Conservation (phyloP, 345 rosid genomes). For the Raphanus sativus region DNA sequence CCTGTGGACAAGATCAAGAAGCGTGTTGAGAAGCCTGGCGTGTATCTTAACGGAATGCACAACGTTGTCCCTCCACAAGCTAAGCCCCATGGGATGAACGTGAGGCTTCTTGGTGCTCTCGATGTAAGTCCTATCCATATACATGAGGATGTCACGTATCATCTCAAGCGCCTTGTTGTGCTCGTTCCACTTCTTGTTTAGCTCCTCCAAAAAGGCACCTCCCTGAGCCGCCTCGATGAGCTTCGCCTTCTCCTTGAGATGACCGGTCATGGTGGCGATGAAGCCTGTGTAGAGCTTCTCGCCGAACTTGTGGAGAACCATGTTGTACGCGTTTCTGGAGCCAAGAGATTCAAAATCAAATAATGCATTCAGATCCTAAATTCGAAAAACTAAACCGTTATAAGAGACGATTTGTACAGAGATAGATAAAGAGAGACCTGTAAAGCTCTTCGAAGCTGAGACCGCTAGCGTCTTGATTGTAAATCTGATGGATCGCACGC, state of each 20-base stretch:
- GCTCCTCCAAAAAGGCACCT: conserved; percentile 83
- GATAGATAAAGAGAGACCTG: conserved; percentile 45
- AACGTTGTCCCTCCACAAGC: conserved; percentile 87
- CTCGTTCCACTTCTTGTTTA: conserved; percentile 95
- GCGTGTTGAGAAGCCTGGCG: conserved; percentile 65
- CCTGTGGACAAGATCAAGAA: conserved; percentile 77
- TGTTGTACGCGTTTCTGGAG: conserved; percentile 91
- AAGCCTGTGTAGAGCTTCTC: conserved; percentile 83
- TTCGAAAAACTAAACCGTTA: not conserved
- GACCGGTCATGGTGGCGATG: conserved; percentile 83
- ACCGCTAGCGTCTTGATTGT: conserved; percentile 97
- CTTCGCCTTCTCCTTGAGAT: conserved; percentile 78
- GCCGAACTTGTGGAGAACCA: conserved; percentile 97
- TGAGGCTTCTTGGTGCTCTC: conserved; percentile 77
- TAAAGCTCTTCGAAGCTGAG: conserved; percentile 98
- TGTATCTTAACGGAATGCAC: conserved; percentile 75
- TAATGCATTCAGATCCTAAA: not conserved
- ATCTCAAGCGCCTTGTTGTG: conserved; percentile 96
- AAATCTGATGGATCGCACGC: conserved; percentile 97
- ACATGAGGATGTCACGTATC: conserved; percentile 98
- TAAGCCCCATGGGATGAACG: conserved; percentile 90
- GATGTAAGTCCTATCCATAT: conserved; percentile 94
- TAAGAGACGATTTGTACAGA: too few species aligned
- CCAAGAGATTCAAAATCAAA: not conserved
- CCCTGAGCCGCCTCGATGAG: conserved; percentile 90